Evolutionary conservation across 108 stramenopile genomes (phyloP).

Genomic region (Fistulifera pelliculosa): DNA sequence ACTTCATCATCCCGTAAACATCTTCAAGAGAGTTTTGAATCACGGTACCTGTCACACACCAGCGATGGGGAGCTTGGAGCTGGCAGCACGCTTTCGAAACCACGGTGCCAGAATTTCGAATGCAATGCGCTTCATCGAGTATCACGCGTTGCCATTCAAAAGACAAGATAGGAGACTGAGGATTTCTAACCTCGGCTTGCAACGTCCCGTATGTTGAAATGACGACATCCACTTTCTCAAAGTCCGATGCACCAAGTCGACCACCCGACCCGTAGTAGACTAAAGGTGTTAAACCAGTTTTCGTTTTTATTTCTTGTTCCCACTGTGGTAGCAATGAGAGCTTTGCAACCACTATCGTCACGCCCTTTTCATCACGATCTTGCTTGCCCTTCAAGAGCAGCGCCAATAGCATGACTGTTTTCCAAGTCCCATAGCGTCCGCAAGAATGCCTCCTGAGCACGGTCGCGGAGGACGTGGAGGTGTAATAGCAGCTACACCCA

Average conservation of each 20-base stretch:
- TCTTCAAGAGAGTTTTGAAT: slow-evolving; percentile 79
- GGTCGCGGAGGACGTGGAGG: slow-evolving; percentile 62
- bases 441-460: slow-evolving; percentile 65
- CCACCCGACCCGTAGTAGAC: slow-evolving; percentile 44
- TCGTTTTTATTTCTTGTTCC: slow-evolving; percentile 73
- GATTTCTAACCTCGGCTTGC: slow-evolving; percentile 11
- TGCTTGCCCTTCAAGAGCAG: slow-evolving; percentile 46
- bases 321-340: slow-evolving; percentile 73
- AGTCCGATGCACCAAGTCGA: slow-evolving; percentile 6
- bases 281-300: slow-evolving; percentile 48
- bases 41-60: slow-evolving; percentile 80
- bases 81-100: slow-evolving; percentile 63
- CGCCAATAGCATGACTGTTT: slow-evolving; percentile 52
- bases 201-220: slow-evolving; percentile 61
- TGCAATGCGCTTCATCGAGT: slow-evolving; percentile 52
- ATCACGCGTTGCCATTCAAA: slow-evolving; percentile 57
- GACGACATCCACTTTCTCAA: slow-evolving; percentile 62
- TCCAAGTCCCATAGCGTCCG: slow-evolving; percentile 60
- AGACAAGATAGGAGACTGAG: not conserved
- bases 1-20: slow-evolving; percentile 67
- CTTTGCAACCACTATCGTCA: slow-evolving; percentile 74
- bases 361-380: slow-evolving; percentile 14
- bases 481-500: slow-evolving; percentile 37
- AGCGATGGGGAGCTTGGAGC: slow-evolving; percentile 53
- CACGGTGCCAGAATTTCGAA: slow-evolving; percentile 63